These are phyloP conservation scores for Paramecium sexaurelia DNA, from an alignment of 73 alveolate species.

Conservation along the genomic window DNA sequence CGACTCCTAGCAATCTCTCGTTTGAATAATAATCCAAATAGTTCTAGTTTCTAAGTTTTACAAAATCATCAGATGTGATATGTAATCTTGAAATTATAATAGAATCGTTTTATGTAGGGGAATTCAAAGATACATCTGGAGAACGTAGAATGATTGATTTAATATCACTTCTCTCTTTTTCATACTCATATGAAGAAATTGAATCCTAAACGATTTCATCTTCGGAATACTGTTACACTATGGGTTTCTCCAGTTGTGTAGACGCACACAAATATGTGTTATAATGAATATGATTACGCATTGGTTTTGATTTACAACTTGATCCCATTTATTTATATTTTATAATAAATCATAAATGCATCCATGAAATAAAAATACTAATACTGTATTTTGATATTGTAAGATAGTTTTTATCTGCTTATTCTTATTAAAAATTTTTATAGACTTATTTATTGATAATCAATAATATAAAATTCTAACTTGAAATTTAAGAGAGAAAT, in stretches of 20 bases:
- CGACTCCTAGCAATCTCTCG: constrained; percentile 16
- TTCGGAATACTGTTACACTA: background rate
- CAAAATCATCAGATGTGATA: background rate
- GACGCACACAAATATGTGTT: background rate
- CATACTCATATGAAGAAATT: background rate
- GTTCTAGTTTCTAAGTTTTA: background rate
- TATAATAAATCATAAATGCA: background rate
- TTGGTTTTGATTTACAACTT: background rate
- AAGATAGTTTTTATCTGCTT: background rate
- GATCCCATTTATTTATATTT: constrained; percentile 14
- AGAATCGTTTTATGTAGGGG: background rate
- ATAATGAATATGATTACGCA: background rate
- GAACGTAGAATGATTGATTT: background rate
- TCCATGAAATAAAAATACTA: background rate
- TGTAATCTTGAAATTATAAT: background rate
- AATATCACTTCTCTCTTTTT: background rate
- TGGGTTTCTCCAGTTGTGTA: background rate
- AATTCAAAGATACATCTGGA: background rate
- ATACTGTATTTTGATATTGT: background rate
- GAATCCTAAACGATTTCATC: background rate
- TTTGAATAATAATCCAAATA: background rate
- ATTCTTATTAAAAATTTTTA: no score
- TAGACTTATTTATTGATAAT: no score
- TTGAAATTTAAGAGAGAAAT: no score
- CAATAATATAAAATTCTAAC: no score